phyloP scores from a whole-genome alignment of 495 filamentous ascomycete species.

The Haplographium delicatum region DNA sequence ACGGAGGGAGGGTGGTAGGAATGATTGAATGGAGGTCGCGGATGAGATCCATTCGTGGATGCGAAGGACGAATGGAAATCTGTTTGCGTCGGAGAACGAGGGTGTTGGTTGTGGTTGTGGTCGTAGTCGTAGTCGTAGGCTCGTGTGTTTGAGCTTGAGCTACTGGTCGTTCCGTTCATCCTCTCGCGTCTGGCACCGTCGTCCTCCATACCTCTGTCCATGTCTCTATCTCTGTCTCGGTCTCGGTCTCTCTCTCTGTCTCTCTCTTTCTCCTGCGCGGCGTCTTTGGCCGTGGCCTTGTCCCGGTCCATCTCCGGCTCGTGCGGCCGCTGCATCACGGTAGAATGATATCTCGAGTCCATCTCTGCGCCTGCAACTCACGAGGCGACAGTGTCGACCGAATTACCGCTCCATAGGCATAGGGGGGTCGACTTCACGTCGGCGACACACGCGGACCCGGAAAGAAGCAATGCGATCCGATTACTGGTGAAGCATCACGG shows the following conservation, averaged over 20 bases:
- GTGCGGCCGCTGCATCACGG: slow-evolving; percentile 23
- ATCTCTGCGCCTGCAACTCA: slow-evolving; percentile 19
- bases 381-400: slow-evolving; percentile 8
- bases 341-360: slow-evolving; percentile 24
- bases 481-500: slow-evolving; percentile 11
- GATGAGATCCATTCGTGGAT: slow-evolving; percentile 22
- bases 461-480: background rate
- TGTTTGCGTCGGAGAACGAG: slow-evolving; percentile 22
- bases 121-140: too few relatives aligned
- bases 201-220: slow-evolving; percentile 3
- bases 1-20: slow-evolving; percentile 24
- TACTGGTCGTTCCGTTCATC: slow-evolving; percentile 11
- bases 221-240: too few relatives aligned
- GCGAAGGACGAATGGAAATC: slow-evolving; percentile 17
- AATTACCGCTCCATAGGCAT: slow-evolving; percentile 21
- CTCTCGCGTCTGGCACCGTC: slow-evolving; percentile 18
- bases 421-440: slow-evolving; percentile 1
- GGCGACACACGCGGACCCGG: background rate
- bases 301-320: too few relatives aligned
- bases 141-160: slow-evolving; percentile 17
- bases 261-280: too few relatives aligned
- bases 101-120: too few relatives aligned
- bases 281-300: too few relatives aligned
- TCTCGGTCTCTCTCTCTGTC: too few relatives aligned
- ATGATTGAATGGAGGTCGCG: slow-evolving; percentile 22